phyloP scores from a whole-genome alignment of 805 yeast species.

The Saturnispora ahearnii region DNA sequence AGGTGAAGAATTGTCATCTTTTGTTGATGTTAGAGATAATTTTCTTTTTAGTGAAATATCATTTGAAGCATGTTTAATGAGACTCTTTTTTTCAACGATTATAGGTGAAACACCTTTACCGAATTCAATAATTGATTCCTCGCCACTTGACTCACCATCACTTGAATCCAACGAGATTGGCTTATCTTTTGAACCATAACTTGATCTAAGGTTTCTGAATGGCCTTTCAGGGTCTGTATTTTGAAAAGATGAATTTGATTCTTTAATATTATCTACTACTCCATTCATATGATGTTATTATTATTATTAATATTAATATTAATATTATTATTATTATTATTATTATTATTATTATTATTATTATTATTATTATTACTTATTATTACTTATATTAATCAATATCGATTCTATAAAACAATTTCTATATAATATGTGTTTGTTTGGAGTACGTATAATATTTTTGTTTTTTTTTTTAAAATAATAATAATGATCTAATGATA shows the following conservation, averaged over 20 bases:
- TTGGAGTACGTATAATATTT: too few relatives aligned
- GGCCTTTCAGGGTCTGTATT: neutral
- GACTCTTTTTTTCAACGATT: neutral
- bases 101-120: neutral
- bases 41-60: neutral
- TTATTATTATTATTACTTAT: too few relatives aligned
- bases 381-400: too few relatives aligned
- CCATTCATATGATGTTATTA: neutral
- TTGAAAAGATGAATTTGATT: neutral
- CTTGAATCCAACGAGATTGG: slow-evolving; percentile 4
- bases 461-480: too few relatives aligned
- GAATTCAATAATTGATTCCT: neutral
- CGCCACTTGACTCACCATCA: neutral
- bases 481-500: too few relatives aligned
- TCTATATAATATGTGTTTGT: too few relatives aligned
- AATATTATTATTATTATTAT: neutral
- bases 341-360: neutral
- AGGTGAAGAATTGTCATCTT: too few relatives aligned
- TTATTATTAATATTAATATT: neutral
- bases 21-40: too few relatives aligned
- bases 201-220: slow-evolving; percentile 1
- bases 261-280: neutral
- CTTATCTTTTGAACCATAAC: neutral
- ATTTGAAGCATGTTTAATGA: neutral
- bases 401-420: too few relatives aligned